Evolutionary conservation across 2,329 filamentous ascomycete genomes (phyloP).

Genomic region (Mycosphaerella sp.): DNA sequence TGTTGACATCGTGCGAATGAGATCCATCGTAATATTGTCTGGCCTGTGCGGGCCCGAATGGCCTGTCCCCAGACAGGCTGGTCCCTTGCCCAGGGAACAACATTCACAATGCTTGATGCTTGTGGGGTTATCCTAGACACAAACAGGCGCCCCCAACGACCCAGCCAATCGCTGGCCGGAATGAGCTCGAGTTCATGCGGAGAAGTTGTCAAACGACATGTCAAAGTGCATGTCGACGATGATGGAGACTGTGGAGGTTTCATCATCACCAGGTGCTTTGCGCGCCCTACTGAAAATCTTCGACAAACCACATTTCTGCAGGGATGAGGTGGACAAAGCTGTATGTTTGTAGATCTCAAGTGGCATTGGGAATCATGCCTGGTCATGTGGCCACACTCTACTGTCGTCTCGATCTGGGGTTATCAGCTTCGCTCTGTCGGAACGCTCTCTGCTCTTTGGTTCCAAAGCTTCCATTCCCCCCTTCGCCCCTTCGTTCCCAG

Average conservation of each 20-base stretch:
- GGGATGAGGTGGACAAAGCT: too few relatives aligned
- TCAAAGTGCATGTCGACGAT: neutral
- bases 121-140: neutral
- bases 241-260: neutral
- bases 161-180: neutral
- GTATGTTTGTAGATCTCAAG: too few relatives aligned
- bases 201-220: neutral
- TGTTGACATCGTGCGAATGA: neutral
- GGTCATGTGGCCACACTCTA: conserved; percentile 2
- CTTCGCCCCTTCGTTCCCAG: conserved; percentile 67
- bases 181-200: neutral
- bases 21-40: neutral
- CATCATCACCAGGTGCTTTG: neutral
- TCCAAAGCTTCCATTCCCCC: conserved; percentile 78
- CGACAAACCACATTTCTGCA: too few relatives aligned
- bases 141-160: neutral
- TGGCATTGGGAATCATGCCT: neutral
- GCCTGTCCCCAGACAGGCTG: neutral
- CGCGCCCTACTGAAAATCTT: neutral
- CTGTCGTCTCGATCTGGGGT: conserved; percentile 65
- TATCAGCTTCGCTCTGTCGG: conserved; percentile 69
- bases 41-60: neutral
- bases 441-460: conserved; percentile 89
- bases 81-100: neutral
- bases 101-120: neutral